Base-by-base conservation (phyloP, 2,329 filamentous ascomycete species). In the Myriosclerotinia duriaeana region DNA sequence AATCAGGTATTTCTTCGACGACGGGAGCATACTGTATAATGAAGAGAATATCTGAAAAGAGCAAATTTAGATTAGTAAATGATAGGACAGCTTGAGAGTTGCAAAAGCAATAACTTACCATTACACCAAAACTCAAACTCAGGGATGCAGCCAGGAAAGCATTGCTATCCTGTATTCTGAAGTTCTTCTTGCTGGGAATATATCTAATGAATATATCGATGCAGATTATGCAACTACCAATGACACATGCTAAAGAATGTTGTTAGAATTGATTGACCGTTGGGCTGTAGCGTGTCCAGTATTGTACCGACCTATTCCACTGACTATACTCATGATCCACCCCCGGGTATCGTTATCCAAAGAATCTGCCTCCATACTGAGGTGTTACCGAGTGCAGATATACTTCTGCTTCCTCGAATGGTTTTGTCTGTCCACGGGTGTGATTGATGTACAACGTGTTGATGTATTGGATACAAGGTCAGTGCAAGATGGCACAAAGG, bases 101-200 rank as follows among this genome's bases (percentile, higher is more conserved):
- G 5, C 22, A 30, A 38, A 12, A 36, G 44, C 7, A 15, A n/a
- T 14, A 34, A 76, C 86, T 71, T 78, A 97, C 93, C 93, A 99
- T 96, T 55, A 98, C 93, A 53, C 95, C 94, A 72, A 97, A 97
- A 77, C 93, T 97, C 70, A 99, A 80, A 78, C 93, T 97, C 68
- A 98, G 80, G 0, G 94, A 97, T 30, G 88, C 87, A 0, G 93
- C 93, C 5, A 97, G 83, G 76, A 99, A 99, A 30, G 83, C 83
- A 80, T 91, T 94, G 79, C 91, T 97, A 69, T 96, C 90, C 75
- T 96, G 87, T 71, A 99, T 96, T 72, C 87, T 86, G 77, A 98
- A 99, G 76, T 88, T 83, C 73, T 83, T 86, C 78, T 89, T 87
- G 63, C 89, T 86, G 4, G 92, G 90, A 60, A 97, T 81, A 62